Conservation (phyloP, 202 grass and related monocot genomes). For the Thinopyrum obtusiflorum region DNA sequence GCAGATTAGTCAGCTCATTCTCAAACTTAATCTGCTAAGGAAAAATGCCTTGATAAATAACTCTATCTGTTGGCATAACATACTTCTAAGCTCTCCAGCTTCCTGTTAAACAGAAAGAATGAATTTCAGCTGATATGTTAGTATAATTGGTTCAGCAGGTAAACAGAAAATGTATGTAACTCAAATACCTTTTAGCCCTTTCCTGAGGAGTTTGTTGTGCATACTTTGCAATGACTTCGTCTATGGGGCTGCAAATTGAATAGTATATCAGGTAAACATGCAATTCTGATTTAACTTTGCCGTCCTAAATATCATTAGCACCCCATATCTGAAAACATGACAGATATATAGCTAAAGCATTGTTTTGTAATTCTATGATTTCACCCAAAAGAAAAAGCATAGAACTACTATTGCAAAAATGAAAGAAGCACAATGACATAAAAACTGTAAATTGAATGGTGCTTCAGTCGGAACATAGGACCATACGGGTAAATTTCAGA, state of each 20-base stretch:
- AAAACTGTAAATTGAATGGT: neutral
- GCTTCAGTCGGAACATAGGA: neutral
- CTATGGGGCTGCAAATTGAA: constrained; percentile 54
- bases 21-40: constrained; percentile 1
- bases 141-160: neutral
- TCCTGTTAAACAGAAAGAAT: constrained; percentile 48
- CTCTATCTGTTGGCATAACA: constrained; percentile 10
- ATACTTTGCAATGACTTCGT: constrained; percentile 73
- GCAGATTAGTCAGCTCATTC: constrained; percentile 15
- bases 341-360: neutral
- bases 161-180: neutral
- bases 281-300: neutral
- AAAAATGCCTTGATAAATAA: neutral
- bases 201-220: constrained; percentile 80
- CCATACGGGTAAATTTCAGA: neutral
- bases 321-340: neutral
- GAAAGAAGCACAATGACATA: neutral
- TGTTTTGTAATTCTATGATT: neutral
- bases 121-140: neutral
- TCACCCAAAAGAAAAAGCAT: neutral
- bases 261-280: neutral
- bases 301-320: neutral
- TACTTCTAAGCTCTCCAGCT: constrained; percentile 91
- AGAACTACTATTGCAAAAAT: neutral
- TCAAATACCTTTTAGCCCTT: constrained; percentile 75